These are phyloP conservation scores for Adenanthera pavonina DNA, from an alignment of 306 rosid species.

Conservation along the genomic window DNA sequence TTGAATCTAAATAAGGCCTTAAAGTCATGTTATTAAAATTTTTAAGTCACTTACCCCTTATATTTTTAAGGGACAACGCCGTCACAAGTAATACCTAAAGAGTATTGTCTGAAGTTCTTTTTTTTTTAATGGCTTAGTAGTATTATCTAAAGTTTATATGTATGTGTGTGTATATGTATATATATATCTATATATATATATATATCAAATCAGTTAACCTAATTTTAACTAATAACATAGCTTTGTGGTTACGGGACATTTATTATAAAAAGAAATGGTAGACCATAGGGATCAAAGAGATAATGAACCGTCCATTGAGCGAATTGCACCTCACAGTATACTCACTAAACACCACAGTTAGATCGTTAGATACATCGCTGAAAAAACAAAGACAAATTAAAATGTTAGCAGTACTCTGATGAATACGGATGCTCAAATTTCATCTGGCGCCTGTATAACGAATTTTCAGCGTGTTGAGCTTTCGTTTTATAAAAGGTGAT, in stretches of 20 bases:
- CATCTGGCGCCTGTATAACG: too few relatives aligned
- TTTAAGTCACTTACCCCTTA: not conserved
- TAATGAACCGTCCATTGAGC: not conserved
- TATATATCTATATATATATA: too few relatives aligned
- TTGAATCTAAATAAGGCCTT: not conserved
- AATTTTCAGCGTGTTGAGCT: not conserved
- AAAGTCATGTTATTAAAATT: not conserved
- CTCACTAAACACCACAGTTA: not conserved
- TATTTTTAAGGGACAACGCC: not conserved
- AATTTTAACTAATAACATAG: not conserved
- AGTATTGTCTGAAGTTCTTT: not conserved
- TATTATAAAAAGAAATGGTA: not conserved
- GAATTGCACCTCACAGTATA: not conserved
- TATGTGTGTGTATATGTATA: too few relatives aligned
- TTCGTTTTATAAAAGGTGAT: not conserved
- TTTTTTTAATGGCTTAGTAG: too few relatives aligned
- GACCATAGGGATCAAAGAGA: not conserved
- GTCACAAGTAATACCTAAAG: not conserved
- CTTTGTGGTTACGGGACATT: not conserved
- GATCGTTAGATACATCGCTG: not conserved
- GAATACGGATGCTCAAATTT: not conserved
- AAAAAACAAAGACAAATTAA: not conserved
- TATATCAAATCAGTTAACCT: not conserved
- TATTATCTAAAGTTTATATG: too few relatives aligned
- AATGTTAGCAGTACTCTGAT: not conserved